These are phyloP conservation scores for Lichtheimia corymbifera DNA, from an alignment of 371 early-diverging fungal genomes.

Conservation along the genomic window DNA sequence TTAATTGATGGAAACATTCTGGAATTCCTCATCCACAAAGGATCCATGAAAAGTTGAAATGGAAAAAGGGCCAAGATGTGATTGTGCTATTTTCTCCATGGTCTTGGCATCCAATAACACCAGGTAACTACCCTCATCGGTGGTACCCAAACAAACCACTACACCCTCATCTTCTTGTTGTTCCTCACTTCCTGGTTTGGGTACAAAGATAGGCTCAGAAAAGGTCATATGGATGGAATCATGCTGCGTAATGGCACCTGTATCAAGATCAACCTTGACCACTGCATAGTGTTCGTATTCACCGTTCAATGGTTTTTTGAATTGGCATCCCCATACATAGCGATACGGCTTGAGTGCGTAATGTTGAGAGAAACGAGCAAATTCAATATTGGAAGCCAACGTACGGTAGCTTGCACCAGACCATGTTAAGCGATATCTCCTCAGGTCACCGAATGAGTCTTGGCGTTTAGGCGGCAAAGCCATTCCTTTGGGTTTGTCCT, in stretches of 20 bases:
- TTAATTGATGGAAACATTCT: constrained; percentile 30
- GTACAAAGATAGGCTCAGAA: constrained; percentile 70
- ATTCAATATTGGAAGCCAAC: constrained; percentile 48
- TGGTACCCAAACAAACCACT: constrained; percentile 49
- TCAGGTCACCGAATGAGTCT: constrained; percentile 30
- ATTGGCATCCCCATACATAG: constrained; percentile 31
- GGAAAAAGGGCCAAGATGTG: constrained; percentile 45
- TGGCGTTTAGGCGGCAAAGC: constrained; percentile 21
- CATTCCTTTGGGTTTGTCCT: constrained; percentile 14
- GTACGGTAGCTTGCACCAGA: constrained; percentile 10
- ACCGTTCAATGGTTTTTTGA: background rate
- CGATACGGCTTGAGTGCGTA: constrained; percentile 24
- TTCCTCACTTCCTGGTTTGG: constrained; percentile 30
- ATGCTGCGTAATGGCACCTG: constrained; percentile 9
- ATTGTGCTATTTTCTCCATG: constrained; percentile 53
- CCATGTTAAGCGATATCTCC: constrained; percentile 24
- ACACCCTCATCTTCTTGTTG: constrained; percentile 64
- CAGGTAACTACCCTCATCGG: constrained; percentile 42
- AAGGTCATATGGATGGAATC: constrained; percentile 40
- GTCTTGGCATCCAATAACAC: constrained; percentile 58
- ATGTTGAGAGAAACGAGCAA: constrained; percentile 29
- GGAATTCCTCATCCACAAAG: constrained; percentile 36
- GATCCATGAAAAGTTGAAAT: constrained; percentile 61
- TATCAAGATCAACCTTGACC: constrained; percentile 46
- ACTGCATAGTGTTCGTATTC: constrained; percentile 31